A percentile compares a stretch with the other conserved stretches of the same genome.
phyloP scores from a whole-genome alignment of 1,284 basidiomycete genomes.

The Melampsora larici-populina region DNA sequence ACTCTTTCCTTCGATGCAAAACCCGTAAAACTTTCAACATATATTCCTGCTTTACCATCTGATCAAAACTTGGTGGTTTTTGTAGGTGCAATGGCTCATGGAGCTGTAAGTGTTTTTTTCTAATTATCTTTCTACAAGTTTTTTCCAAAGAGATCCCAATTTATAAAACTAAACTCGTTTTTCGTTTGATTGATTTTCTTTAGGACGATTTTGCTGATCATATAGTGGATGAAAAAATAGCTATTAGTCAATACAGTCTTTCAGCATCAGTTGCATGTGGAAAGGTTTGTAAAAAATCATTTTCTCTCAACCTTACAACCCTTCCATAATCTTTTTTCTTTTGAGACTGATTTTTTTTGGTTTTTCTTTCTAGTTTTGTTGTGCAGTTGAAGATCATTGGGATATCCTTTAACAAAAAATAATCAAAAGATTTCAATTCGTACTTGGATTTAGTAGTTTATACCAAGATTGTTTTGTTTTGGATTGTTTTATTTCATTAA shows the following conservation, averaged over 20 bases:
- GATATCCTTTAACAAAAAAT: conserved; percentile 52
- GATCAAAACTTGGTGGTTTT: conserved; percentile 90
- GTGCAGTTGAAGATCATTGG: conserved; percentile 59
- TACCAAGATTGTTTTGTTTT: too few species aligned
- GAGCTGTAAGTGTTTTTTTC: conserved; percentile 54
- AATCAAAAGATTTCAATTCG: background rate
- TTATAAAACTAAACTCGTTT: too few species aligned
- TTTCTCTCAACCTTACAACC: too few species aligned
- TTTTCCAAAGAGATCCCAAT: too few species aligned
- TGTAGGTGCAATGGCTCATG: conserved; percentile 95
- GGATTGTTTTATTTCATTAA: too few species aligned
- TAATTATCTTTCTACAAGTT: background rate
- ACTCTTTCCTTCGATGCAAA: conserved; percentile 90
- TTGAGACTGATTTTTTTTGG: background rate
- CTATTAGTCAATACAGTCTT: conserved; percentile 88
- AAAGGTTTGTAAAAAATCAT: conserved; percentile 78
- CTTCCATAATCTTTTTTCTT: background rate
- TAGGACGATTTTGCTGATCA: conserved; percentile 96
- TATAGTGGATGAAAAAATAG: conserved; percentile 94
- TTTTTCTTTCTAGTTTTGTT: conserved; percentile 65
- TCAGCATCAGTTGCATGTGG: conserved; percentile 96
- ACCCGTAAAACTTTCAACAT: conserved; percentile 74
- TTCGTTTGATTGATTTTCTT: too few species aligned
- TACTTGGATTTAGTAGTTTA: too few species aligned
- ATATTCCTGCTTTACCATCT: conserved; percentile 74